Evolutionary conservation across 2,329 filamentous ascomycete species (phyloP).

Genomic region (Cladosporium sp.): DNA sequence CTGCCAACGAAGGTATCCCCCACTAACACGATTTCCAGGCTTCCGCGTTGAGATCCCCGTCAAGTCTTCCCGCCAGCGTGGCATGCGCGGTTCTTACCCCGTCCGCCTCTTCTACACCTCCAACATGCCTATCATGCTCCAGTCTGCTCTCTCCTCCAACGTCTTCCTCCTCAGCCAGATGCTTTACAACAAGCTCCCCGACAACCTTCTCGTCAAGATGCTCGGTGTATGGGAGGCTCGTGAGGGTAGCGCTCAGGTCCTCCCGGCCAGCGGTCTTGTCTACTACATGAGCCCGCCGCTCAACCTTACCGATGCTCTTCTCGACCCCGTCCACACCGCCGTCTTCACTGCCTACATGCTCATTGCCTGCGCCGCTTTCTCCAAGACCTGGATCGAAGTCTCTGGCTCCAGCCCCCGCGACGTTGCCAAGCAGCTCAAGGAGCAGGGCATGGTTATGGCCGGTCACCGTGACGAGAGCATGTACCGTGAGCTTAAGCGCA

Average conservation of each 20-base stretch:
- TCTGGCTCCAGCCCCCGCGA: constrained; percentile 96
- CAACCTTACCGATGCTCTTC: constrained; percentile 94
- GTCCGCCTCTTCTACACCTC: constrained; percentile 99
- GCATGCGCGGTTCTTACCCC: constrained; percentile 96
- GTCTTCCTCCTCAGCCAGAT: constrained; percentile 99
- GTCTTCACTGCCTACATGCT: constrained; percentile 98
- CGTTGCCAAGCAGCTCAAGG: constrained; percentile 99
- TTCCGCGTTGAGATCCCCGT: constrained; percentile 99
- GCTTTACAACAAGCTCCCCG: constrained; percentile 98
- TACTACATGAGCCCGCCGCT: constrained; percentile 99
- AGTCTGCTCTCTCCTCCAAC: constrained; percentile 97
- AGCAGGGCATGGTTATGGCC: constrained; percentile 98
- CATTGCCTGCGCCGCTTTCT: constrained; percentile 95
- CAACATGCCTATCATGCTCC: constrained; percentile 99
- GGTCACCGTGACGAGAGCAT: constrained; percentile 99
- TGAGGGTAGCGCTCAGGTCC: constrained; percentile 93
- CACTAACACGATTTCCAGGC: constrained; percentile 48
- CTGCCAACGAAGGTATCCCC: not conserved
- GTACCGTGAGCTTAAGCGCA: constrained; percentile 99
- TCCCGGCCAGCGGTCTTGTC: constrained; percentile 86
- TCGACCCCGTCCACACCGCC: constrained; percentile 94
- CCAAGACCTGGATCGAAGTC: constrained; percentile 99
- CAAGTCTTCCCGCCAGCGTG: constrained; percentile 98
- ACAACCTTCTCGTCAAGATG: constrained; percentile 96
- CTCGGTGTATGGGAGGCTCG: constrained; percentile 98